These are phyloP conservation scores for Microbotryum scabiosae DNA, from an alignment of 1,284 basidiomycete genomes.

Conservation along the genomic window DNA sequence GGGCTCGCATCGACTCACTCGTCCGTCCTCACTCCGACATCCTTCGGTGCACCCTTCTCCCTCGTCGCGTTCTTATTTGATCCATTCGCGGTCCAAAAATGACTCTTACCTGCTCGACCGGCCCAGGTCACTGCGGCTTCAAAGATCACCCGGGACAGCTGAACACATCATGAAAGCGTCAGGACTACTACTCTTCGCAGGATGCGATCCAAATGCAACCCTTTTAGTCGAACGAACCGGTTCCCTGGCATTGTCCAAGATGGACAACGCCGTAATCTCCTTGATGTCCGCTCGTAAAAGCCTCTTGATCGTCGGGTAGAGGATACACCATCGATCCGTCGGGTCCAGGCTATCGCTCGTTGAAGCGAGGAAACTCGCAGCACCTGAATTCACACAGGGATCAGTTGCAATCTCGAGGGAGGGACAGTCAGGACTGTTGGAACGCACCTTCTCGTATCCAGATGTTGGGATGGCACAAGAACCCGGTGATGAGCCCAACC, in stretches of 20 bases:
- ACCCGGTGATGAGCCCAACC: conserved; percentile 73
- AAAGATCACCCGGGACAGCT: conserved; percentile 72
- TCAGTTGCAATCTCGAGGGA: neutral
- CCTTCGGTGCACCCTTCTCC: conserved; percentile 47
- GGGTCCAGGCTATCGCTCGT: conserved; percentile 66
- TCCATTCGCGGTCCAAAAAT: conserved; percentile 34
- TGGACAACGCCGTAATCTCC: conserved; percentile 60
- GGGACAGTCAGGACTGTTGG: neutral
- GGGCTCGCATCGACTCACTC: conserved; percentile 50
- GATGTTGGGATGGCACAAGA: conserved; percentile 90
- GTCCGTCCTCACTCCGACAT: conserved; percentile 50
- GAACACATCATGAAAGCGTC: conserved; percentile 3
- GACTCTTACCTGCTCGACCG: conserved; percentile 43
- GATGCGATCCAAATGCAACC: neutral
- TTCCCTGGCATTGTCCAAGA: conserved; percentile 65
- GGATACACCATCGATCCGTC: conserved; percentile 90
- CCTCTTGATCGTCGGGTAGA: conserved; percentile 82
- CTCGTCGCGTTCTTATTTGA: conserved; percentile 44
- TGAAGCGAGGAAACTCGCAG: conserved; percentile 76
- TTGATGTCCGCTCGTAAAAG: conserved; percentile 78
- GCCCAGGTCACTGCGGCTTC: conserved; percentile 84
- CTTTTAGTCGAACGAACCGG: conserved; percentile 51
- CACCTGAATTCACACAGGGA: conserved; percentile 47
- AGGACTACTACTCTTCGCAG: neutral
- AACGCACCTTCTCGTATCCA: conserved; percentile 82